Conservation (phyloP, 768 basidiomycete genomes). For the Phaffia tasmanica region DNA sequence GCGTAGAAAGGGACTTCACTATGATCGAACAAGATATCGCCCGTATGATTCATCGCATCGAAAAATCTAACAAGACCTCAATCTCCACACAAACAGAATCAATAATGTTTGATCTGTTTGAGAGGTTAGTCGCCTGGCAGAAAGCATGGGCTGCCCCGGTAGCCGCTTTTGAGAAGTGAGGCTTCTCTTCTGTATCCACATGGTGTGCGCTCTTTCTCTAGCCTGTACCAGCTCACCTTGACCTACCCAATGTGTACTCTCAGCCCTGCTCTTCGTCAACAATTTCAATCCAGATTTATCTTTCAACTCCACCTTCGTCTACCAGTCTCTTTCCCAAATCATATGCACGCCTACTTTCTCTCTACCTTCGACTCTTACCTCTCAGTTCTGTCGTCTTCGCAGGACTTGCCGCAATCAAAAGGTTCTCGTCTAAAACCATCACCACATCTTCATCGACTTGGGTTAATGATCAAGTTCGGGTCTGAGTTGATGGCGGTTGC, state of each 20-base stretch:
- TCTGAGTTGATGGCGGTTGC: slow-evolving; percentile 70
- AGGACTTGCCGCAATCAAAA: slow-evolving; percentile 12
- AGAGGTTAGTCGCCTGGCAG: slow-evolving; percentile 59
- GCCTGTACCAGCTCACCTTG: slow-evolving; percentile 15
- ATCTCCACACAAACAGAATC: slow-evolving; percentile 46
- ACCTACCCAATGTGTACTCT: slow-evolving; percentile 1
- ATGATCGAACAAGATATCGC: slow-evolving; percentile 16
- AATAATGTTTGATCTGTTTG: slow-evolving; percentile 48
- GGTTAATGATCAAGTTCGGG: slow-evolving; percentile 71
- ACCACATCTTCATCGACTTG: slow-evolving; percentile 54
- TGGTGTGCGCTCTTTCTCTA: slow-evolving; percentile 52
- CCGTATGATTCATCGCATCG: not conserved
- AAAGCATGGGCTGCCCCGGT: slow-evolving; percentile 49
- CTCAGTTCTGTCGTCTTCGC: not conserved
- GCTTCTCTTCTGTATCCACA: not conserved
- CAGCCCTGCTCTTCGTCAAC: slow-evolving; percentile 9
- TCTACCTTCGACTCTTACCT: slow-evolving; percentile 14
- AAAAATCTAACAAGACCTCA: slow-evolving; percentile 7
- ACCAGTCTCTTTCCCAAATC: slow-evolving; percentile 55
- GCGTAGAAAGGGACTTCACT: slow-evolving; percentile 11
- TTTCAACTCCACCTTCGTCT: slow-evolving; percentile 62
- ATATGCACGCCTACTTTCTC: slow-evolving; percentile 48
- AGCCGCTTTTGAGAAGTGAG: slow-evolving; percentile 23
- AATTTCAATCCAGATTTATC: slow-evolving; percentile 47
- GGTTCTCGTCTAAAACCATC: slow-evolving; percentile 45